Conservation (phyloP, 1,139 yeast genomes). For the Saccharomyces hybrid region DNA sequence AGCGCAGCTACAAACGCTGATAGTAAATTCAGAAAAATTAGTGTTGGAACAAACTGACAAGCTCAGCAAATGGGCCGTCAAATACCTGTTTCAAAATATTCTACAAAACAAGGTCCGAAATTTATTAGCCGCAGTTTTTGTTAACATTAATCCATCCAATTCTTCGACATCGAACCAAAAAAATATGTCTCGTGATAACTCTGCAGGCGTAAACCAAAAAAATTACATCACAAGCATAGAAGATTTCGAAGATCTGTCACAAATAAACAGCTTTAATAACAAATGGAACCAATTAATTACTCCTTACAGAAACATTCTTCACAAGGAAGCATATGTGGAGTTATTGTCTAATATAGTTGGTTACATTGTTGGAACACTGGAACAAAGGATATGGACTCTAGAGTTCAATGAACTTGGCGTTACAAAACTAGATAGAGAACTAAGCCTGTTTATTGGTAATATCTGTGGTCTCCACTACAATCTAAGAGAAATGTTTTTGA, state of each 20-base stretch:
- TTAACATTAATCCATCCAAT: constrained; percentile 10
- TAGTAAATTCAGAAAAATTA: constrained; percentile 27
- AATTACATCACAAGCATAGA: constrained; percentile 26
- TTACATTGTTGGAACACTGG: constrained; percentile 46
- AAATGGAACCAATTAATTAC: constrained; percentile 59
- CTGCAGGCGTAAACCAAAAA: constrained; percentile 12
- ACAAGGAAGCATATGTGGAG: constrained; percentile 44
- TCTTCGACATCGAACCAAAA: background rate
- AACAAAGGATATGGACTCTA: constrained; percentile 58
- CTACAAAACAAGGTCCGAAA: constrained; percentile 19
- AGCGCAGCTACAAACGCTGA: constrained; percentile 37
- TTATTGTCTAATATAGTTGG: constrained; percentile 48
- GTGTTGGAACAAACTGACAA: constrained; percentile 22
- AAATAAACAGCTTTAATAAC: constrained; percentile 41
- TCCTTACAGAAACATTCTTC: constrained; percentile 56
- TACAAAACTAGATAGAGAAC: constrained; percentile 73
- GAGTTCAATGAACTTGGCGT: constrained; percentile 80
- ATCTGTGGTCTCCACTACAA: constrained; percentile 57
- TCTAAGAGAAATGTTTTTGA: constrained; percentile 66
- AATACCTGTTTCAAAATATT: constrained; percentile 25
- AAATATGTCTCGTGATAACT: background rate
- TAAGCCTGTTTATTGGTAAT: constrained; percentile 63
- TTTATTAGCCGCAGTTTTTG: constrained; percentile 17
- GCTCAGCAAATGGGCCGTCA: constrained; percentile 26
- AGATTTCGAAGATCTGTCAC: constrained; percentile 34